A percentile compares a stretch with the other conserved stretches of the same genome.
phyloP scores from a whole-genome alignment of 2,329 filamentous ascomycete genomes.

The Plectosphaerella sp. region DNA sequence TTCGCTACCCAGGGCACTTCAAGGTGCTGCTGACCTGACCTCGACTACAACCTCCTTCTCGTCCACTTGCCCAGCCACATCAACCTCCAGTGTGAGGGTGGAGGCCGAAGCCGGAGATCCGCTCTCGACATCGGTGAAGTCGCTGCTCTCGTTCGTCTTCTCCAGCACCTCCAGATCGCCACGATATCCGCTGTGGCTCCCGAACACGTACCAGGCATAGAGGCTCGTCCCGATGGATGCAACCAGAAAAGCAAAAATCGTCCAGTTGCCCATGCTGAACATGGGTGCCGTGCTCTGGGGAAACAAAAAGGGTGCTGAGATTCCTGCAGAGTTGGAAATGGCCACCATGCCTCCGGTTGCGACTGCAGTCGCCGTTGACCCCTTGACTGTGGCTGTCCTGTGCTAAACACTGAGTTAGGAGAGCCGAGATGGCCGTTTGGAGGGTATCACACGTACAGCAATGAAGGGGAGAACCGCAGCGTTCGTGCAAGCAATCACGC shows the following conservation, averaged over 20 bases:
- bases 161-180: neutral
- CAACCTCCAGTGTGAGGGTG: too few relatives aligned
- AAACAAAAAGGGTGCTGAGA: constrained; percentile 24
- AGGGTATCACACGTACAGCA: constrained; percentile 15
- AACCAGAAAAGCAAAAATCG: constrained; percentile 21
- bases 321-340: constrained; percentile 23
- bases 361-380: constrained; percentile 21
- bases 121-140: neutral
- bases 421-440: neutral
- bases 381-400: constrained; percentile 21
- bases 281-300: constrained; percentile 17
- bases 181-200: constrained; percentile 20
- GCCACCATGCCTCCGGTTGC: constrained; percentile 26
- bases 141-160: neutral
- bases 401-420: constrained; percentile 13
- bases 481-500: constrained; percentile 22
- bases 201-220: constrained; percentile 22
- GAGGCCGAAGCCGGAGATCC: too few relatives aligned
- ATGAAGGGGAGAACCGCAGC: constrained; percentile 22
- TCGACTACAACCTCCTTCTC: neutral
- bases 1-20: too few relatives aligned
- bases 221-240: constrained; percentile 13
- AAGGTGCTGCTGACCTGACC: neutral
- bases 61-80: neutral
- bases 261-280: constrained; percentile 24